Base-by-base conservation (phyloP, 495 filamentous ascomycete genomes). In the Thozetella sp. region DNA sequence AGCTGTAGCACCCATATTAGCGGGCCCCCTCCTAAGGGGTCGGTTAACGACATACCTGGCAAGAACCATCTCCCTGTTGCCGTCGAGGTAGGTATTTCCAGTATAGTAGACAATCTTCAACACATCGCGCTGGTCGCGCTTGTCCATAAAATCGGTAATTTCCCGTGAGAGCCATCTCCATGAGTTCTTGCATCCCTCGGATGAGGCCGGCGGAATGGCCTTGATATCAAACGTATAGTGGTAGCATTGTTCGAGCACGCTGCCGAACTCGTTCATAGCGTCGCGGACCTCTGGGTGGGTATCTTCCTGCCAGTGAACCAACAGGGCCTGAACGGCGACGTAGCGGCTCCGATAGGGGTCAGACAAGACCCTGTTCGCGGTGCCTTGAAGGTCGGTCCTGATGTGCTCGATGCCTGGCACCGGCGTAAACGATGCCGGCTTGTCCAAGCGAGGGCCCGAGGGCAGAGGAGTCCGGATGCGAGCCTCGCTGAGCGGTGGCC, bases 71-170 rank as follows among this genome's bases (percentile, higher is more conserved):
- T 82, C 76, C 34, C 78, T 66, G 53, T 80, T 69, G 22, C 67
- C 68, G 26, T 81, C 75, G 19, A 81, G 63, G 61, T 73, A 82
- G 57, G 72, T 81, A 40, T 75, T 71, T 25, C 78, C 78, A 40
- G 67, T 75, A 62, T 81, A 82, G 60, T 77, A 80, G 50, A 82
- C 73, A 20, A 82, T 68, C 59, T 80, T 82, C 43, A 82, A 53
- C 43, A 72, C 69, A 54, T 80, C 77, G 25, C 79, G 73, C 22
- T 72, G 76, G 57, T 81, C 72, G 25, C 72, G 68, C 53, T 74
- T 71, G 34, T 75, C 75, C 54, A 76, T 64, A 57, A 81, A 82
- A 12, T 77, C 72, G 51, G 67, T 72, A 11, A 81, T 69, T 27
- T 71, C 69, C 12, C 68, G 63, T 24, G 70, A 74, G 6, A 82